phyloP scores from a whole-genome alignment of 1,284 basidiomycete species.

The Fomitopsis schrenkii region DNA sequence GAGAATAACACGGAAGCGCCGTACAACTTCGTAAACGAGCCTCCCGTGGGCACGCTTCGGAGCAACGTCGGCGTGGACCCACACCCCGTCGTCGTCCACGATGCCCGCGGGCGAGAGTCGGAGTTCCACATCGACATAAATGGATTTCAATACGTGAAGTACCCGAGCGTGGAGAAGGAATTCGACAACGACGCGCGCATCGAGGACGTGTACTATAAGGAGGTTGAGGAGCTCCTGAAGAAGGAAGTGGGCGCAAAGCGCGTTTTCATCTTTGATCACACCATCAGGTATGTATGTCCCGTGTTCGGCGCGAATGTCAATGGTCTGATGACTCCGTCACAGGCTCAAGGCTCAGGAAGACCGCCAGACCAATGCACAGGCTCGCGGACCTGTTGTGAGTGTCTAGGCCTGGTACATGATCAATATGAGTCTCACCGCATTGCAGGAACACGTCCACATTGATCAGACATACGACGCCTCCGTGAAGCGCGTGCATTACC shows the following conservation, averaged over 20 bases:
- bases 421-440: conserved; percentile 6
- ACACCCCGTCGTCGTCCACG: conserved; percentile 23
- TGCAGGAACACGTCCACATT: conserved; percentile 39
- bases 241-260: conserved; percentile 36
- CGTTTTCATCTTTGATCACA: conserved; percentile 43
- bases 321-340: neutral
- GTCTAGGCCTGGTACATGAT: neutral
- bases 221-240: conserved; percentile 41
- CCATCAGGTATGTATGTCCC: conserved; percentile 32
- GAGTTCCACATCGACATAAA: conserved; percentile 34
- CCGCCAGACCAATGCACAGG: conserved; percentile 2
- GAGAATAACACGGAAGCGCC: conserved; percentile 19
- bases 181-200: conserved; percentile 39
- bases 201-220: conserved; percentile 34
- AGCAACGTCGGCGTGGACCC: conserved; percentile 24
- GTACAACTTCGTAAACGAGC: conserved; percentile 23
- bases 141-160: conserved; percentile 38
- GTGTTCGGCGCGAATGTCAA: neutral
- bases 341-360: conserved; percentile 16
- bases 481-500: conserved; percentile 45
- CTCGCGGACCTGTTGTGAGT: conserved; percentile 16
- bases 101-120: conserved; percentile 31
- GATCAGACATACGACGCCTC: conserved; percentile 52
- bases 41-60: conserved; percentile 17
- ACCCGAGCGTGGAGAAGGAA: conserved; percentile 34